Conservation (phyloP, 805 yeast genomes). For the Saturnispora quitensis region DNA sequence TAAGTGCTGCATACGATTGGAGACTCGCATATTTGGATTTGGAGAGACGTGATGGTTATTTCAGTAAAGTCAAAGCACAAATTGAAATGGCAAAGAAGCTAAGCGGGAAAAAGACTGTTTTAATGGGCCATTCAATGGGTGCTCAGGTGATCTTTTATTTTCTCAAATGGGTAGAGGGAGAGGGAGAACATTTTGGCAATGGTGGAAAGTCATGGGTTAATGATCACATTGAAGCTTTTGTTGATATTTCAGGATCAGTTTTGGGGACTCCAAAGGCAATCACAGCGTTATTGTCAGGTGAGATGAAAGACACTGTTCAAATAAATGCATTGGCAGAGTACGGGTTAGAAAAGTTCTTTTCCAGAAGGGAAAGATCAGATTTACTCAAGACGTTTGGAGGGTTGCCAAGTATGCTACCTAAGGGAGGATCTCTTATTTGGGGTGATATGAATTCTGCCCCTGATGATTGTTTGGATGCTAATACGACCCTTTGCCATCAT, state of each 20-base stretch:
- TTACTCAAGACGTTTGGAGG: slow-evolving; percentile 89
- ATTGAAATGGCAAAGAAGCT: slow-evolving; percentile 51
- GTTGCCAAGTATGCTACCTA: slow-evolving; percentile 89
- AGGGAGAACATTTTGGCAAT: slow-evolving; percentile 71
- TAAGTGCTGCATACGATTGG: slow-evolving; percentile 94
- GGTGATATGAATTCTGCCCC: slow-evolving; percentile 64
- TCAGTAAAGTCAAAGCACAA: slow-evolving; percentile 61
- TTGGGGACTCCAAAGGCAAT: slow-evolving; percentile 93
- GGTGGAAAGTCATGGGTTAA: slow-evolving; percentile 92
- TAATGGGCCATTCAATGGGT: slow-evolving; percentile 96
- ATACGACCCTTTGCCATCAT: slow-evolving; percentile 12
- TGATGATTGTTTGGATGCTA: slow-evolving; percentile 39
- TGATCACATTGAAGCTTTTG: slow-evolving; percentile 66
- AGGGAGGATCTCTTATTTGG: slow-evolving; percentile 90
- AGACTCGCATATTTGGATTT: slow-evolving; percentile 82
- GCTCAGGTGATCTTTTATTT: slow-evolving; percentile 82
- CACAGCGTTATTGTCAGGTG: slow-evolving; percentile 90
- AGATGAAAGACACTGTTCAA: slow-evolving; percentile 96
- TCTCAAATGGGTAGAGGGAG: slow-evolving; percentile 93
- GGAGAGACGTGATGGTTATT: slow-evolving; percentile 81
- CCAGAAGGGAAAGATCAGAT: slow-evolving; percentile 80
- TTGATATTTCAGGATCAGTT: slow-evolving; percentile 84
- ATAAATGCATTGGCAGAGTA: slow-evolving; percentile 86
- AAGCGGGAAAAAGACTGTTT: slow-evolving; percentile 59
- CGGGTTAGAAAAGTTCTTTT: slow-evolving; percentile 89